Evolutionary conservation across 2,329 filamentous ascomycete species (phyloP).

Genomic region (Fusarium veterinarium): DNA sequence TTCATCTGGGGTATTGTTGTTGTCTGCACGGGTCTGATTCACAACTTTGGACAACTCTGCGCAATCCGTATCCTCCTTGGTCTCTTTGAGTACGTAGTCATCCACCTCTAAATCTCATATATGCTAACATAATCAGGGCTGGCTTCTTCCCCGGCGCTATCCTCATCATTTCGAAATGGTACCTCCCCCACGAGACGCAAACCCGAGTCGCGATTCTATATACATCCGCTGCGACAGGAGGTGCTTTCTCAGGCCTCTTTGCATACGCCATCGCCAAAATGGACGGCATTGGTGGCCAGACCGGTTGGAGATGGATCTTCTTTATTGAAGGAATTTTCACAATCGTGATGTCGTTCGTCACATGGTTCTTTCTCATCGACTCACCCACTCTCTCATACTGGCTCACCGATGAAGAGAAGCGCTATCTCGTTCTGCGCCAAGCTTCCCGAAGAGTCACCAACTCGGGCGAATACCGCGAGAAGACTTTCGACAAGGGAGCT

Average conservation of each 20-base stretch:
- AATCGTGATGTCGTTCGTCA: constrained; percentile 53
- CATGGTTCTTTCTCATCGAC: constrained; percentile 60
- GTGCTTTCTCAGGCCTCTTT: constrained; percentile 41
- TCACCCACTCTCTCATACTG: constrained; percentile 30
- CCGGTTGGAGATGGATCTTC: constrained; percentile 44
- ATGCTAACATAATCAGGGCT: constrained; percentile 18
- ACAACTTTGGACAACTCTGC: constrained; percentile 27
- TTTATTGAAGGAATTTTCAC: constrained; percentile 45
- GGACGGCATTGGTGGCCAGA: constrained; percentile 23
- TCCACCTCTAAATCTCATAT: accelerated
- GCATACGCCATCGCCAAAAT: constrained; percentile 39
- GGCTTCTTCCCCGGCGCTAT: constrained; percentile 48
- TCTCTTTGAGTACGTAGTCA: constrained; percentile 11
- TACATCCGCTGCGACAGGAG: constrained; percentile 40
- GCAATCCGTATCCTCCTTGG: constrained; percentile 26
- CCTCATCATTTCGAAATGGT: constrained; percentile 47
- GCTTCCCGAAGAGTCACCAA: constrained; percentile 27
- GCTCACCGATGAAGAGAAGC: constrained; percentile 37
- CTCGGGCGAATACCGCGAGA: constrained; percentile 23
- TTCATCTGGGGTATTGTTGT: constrained; percentile 32
- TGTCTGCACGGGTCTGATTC: constrained; percentile 14
- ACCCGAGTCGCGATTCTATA: constrained; percentile 47
- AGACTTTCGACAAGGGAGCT: constrained; percentile 20
- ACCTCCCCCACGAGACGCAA: constrained; percentile 45
- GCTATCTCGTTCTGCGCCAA: constrained; percentile 28